A percentile compares a stretch with the other conserved stretches of the same genome.
Evolutionary conservation across 345 rosid species (phyloP).

Genomic region (Citrus sp.): DNA sequence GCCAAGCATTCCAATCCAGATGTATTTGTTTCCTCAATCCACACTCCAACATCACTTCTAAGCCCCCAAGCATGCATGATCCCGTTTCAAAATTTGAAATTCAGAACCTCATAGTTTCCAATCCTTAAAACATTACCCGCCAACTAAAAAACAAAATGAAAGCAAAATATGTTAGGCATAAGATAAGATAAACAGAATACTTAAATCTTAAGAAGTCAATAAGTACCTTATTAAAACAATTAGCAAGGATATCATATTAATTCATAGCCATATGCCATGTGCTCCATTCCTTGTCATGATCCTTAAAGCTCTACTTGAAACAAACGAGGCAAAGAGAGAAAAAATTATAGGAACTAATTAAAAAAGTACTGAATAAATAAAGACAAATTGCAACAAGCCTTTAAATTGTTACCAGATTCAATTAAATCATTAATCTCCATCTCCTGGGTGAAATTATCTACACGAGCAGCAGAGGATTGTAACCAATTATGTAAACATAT

Average conservation of each 20-base stretch:
- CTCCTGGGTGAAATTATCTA: not conserved
- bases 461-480: not conserved
- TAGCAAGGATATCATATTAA: not conserved
- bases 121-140: not conserved
- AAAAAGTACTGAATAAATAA: not conserved
- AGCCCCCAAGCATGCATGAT: not conserved
- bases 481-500: not conserved
- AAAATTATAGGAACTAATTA: not conserved
- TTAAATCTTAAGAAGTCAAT: not conserved
- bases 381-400: not conserved
- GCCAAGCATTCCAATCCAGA: too few species aligned
- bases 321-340: not conserved
- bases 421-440: too few species aligned
- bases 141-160: not conserved
- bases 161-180: not conserved
- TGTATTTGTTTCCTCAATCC: not conserved
- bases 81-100: not conserved
- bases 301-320: not conserved
- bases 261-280: not conserved
- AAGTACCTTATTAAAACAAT: not conserved
- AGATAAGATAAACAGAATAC: not conserved
- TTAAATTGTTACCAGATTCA: not conserved
- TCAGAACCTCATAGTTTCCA: not conserved
- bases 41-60: not conserved
- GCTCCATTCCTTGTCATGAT: not conserved